Evolutionary conservation across 352 stramenopile genomes (phyloP), one percentile per base, ranked within the genome.

Genomic region (Peronospora belbahrii): DNA sequence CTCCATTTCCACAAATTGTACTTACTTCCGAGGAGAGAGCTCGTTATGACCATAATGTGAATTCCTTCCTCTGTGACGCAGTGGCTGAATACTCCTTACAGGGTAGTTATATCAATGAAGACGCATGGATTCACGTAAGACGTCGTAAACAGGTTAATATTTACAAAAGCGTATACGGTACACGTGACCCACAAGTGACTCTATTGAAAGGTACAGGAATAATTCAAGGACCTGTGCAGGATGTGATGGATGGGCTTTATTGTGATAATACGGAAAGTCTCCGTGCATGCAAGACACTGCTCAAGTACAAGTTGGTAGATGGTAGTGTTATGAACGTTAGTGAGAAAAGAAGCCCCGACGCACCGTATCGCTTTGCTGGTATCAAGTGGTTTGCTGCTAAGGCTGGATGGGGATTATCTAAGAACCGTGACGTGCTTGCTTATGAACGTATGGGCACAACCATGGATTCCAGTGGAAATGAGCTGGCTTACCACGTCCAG

Each of bases 401-500:
- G 25, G 59, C 52, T 25, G 59, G 59, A 11, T 73, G 62, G 59
- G 66, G 66, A 13, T 32, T 76, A 11, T 52, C 53, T 6, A 67
- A 70, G 35, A 50, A 72, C 37, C 62, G 60, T 18, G 66, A 76
- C 28, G 52, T 73, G 23, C 53, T 76, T 13, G 59, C 62, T 19
- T 76, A 73, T 32, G 66, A 76, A 33, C 64, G 70, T 9, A 83
- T 79, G 67, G 70, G 70, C 1, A 74, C 59, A 25, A 77, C 65
- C 38, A 65, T 50, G 1, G 70, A 83, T 32, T 55, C 57, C 7
- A 67, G 61, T 2, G 70, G 70, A 6, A 73, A 74, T 4, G 55
- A 70, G 6, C 42, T 82, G 4, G 70, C 56, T 23, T 82, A 71
- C 34, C 67, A 82, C 48, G 66, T 82, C 2, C 20, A 77, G 24